phyloP scores from a whole-genome alignment of 2,329 filamentous ascomycete genomes.

The Myriangium duriaei region DNA sequence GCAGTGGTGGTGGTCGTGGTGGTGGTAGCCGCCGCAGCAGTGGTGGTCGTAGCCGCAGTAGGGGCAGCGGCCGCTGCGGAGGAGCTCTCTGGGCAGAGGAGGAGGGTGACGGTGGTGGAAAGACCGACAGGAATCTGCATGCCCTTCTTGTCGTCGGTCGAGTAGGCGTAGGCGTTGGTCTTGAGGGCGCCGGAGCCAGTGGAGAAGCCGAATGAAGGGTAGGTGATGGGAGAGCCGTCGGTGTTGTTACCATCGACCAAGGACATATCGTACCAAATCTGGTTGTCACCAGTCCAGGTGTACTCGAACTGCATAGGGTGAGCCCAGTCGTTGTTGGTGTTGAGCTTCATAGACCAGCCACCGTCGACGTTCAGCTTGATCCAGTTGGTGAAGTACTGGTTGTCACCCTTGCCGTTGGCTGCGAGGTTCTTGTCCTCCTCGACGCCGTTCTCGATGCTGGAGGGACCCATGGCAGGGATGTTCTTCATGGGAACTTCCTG shows the following conservation, averaged over 20 bases:
- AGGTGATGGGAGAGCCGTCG: too few species aligned
- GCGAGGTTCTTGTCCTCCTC: constrained; percentile 17
- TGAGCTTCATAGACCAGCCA: constrained; percentile 29
- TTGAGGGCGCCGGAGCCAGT: constrained; percentile 18
- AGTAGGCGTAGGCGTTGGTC: constrained; percentile 26
- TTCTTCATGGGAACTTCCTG: constrained; percentile 21
- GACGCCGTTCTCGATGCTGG: constrained; percentile 14
- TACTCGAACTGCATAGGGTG: constrained; percentile 28
- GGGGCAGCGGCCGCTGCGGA: constrained; percentile 9
- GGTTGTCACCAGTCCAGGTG: constrained; percentile 24
- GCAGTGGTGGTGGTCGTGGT: constrained; percentile 9
- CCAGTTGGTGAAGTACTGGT: constrained; percentile 22
- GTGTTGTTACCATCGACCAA: constrained; percentile 25
- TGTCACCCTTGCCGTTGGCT: constrained; percentile 14
- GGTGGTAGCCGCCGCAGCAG: constrained; percentile 7
- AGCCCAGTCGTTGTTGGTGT: constrained; percentile 16
- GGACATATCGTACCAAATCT: constrained; percentile 28
- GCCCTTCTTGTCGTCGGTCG: constrained; percentile 27
- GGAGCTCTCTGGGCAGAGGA: constrained; percentile 22
- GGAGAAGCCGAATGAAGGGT: constrained; percentile 25
- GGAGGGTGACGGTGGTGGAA: constrained; percentile 23
- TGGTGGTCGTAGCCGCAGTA: constrained; percentile 11
- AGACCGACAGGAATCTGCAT: constrained; percentile 24
- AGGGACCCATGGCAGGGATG: constrained; percentile 19
- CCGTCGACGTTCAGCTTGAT: constrained; percentile 21